A percentile compares a stretch with the other conserved stretches of the same genome.
Conservation (phyloP, 768 basidiomycete genomes). For the Mycena albidolilacea region DNA sequence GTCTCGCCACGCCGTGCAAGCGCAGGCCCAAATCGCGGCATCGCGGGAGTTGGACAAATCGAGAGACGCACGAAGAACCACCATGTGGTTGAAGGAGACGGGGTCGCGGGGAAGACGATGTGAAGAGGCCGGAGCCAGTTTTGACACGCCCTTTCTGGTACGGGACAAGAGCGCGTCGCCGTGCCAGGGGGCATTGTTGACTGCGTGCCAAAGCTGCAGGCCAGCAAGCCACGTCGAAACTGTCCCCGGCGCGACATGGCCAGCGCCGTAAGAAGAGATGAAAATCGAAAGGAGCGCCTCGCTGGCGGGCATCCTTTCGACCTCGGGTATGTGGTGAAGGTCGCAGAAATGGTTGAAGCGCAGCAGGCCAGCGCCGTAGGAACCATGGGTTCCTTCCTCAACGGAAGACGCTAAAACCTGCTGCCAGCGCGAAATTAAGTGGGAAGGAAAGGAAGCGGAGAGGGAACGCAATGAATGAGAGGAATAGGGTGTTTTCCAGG, state of each 20-base stretch:
- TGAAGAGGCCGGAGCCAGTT: constrained; percentile 1
- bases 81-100: constrained; percentile 11
- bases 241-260: too few species aligned
- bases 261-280: too few species aligned
- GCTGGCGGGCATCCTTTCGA: constrained; percentile 46
- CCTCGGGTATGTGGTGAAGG: constrained; percentile 42
- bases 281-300: too few species aligned
- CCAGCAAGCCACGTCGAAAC: too few species aligned
- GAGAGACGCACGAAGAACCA: background rate
- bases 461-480: background rate
- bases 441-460: background rate
- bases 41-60: constrained; percentile 7
- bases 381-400: constrained; percentile 37
- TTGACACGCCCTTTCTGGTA: constrained; percentile 8
- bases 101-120: background rate
- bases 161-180: background rate
- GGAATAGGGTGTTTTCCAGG: background rate
- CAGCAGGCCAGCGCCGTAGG: constrained; percentile 51
- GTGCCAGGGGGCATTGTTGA: background rate
- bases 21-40: background rate
- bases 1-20: constrained; percentile 5
- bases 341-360: constrained; percentile 56
- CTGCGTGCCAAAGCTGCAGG: too few species aligned
- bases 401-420: constrained; percentile 25
- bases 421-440: constrained; percentile 17